Evolutionary conservation across 176 grass and related monocot species (phyloP), one percentile per base, ranked within the genome.

Genomic region (Luzula sylvatica): DNA sequence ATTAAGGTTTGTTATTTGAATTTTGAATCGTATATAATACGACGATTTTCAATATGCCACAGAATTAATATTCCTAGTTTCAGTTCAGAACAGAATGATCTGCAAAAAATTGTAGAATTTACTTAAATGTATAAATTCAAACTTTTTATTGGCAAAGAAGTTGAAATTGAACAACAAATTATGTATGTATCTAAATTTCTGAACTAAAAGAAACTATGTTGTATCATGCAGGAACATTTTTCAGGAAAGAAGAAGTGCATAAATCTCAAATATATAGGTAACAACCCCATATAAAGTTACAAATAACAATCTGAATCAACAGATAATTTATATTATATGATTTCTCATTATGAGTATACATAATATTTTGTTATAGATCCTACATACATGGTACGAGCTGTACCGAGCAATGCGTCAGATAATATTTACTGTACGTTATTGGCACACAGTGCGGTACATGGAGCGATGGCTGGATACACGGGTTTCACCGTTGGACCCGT

Each of bases 251-350:
- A 75, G 58, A 95, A 80, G 80, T 65, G 64, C 23, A 84, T 98
- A 80, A 98, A 83, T 79, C 87, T 98, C 58, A 98, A 98, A 65
- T 98, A 90, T 70, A 98, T 98, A 74, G 92, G 92, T 95, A 85
- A 46, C 2, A 17, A 8, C 3, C 63, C n/a, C 52, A 43, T 28
- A 18, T 45, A 0, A 3, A 18, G 2, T 61, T 44, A 20, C 26
- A 32, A 11, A 48, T 58, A 42, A 14, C 19, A 45, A 28, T 14
- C 63, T 82, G 1, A 27, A 50, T 22, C 30, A 4, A 35, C 5
- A 35, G 9, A 35, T 9, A 35, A 35, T 9, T 35, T 32, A 7
- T 7, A 1, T 35, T 7, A 35, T 35, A 35, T 35, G 30, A 35
- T 7, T 16, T 13, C 16, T 71, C 23, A 57, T 14, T 15, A 50